phyloP scores from a whole-genome alignment of 108 stramenopile species.

The Craspedostauros australis region DNA sequence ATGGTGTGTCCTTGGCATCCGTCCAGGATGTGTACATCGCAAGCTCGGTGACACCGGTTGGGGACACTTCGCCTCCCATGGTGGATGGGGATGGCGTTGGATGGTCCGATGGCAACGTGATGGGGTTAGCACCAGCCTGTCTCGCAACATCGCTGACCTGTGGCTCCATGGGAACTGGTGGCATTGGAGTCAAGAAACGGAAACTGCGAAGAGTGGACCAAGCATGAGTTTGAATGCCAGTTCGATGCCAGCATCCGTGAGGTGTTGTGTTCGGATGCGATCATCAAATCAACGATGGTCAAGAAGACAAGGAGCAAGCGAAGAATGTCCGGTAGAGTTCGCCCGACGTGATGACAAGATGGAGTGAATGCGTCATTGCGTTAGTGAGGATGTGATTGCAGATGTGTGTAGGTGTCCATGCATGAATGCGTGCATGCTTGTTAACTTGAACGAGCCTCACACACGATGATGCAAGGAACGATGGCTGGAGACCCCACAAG shows the following conservation, averaged over 20 bases:
- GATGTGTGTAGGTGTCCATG: no score
- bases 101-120: slow-evolving; percentile 39
- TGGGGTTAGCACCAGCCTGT: slow-evolving; percentile 63
- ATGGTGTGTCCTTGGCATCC: slow-evolving; percentile 72
- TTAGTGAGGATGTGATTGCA: no score
- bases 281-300: neutral
- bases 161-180: slow-evolving; percentile 35
- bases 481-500: no score
- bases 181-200: slow-evolving; percentile 66
- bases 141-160: slow-evolving; percentile 75
- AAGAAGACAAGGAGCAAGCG: neutral
- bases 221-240: slow-evolving; percentile 11
- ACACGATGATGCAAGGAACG: no score
- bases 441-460: no score
- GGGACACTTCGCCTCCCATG: slow-evolving; percentile 46
- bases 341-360: no score
- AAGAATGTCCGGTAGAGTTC: slow-evolving; percentile 2
- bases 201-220: slow-evolving; percentile 37
- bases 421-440: no score
- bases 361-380: no score
- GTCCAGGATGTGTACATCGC: slow-evolving; percentile 70
- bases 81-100: slow-evolving; percentile 6
- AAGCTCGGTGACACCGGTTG: slow-evolving; percentile 73
- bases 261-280: neutral
- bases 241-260: neutral